Percentiles rank a stretch among this genome's conserved stretches.
phyloP scores from a whole-genome alignment of 1,139 yeast genomes.

The Pichia sp. region DNA sequence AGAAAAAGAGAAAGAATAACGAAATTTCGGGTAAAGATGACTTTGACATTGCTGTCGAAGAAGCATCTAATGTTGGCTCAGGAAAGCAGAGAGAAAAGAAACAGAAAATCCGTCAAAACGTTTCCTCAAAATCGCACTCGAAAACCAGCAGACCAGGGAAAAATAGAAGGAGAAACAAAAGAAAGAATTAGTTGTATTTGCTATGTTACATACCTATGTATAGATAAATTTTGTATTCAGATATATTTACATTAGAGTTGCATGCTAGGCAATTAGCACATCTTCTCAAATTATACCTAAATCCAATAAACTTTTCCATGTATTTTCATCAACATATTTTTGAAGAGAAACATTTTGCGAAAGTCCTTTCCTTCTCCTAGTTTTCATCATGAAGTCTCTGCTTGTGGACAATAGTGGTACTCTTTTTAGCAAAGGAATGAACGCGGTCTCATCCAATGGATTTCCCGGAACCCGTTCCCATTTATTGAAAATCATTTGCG shows the following conservation, averaged over 20 bases:
- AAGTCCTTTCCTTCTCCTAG: conserved; percentile 81
- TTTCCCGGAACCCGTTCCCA: conserved; percentile 91
- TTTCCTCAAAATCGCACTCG: conserved; percentile 14
- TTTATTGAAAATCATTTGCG: conserved; percentile 58
- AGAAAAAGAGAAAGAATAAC: conserved; percentile 77
- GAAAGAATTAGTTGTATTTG: conserved; percentile 12
- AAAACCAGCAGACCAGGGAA: conserved; percentile 68
- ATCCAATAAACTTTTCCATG: conserved; percentile 49
- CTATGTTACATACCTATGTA: neutral
- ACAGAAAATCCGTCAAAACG: conserved; percentile 25
- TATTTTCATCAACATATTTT: conserved; percentile 63
- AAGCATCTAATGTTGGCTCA: conserved; percentile 59
- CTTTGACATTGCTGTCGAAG: conserved; percentile 72
- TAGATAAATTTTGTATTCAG: conserved; percentile 1
- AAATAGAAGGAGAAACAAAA: conserved; percentile 48
- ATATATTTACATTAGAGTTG: neutral
- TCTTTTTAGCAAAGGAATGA: conserved; percentile 68
- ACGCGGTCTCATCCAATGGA: conserved; percentile 67
- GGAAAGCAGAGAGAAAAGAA: conserved; percentile 33
- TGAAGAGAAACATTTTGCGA: conserved; percentile 73
- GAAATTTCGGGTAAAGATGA: conserved; percentile 53
- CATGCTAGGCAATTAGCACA: neutral
- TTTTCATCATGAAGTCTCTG: conserved; percentile 84
- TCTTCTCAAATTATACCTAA: conserved; percentile 18
- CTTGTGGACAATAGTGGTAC: conserved; percentile 70